These are phyloP conservation scores for Microcyclosporella mali DNA, from an alignment of 2,329 filamentous ascomycete genomes.

Conservation along the genomic window DNA sequence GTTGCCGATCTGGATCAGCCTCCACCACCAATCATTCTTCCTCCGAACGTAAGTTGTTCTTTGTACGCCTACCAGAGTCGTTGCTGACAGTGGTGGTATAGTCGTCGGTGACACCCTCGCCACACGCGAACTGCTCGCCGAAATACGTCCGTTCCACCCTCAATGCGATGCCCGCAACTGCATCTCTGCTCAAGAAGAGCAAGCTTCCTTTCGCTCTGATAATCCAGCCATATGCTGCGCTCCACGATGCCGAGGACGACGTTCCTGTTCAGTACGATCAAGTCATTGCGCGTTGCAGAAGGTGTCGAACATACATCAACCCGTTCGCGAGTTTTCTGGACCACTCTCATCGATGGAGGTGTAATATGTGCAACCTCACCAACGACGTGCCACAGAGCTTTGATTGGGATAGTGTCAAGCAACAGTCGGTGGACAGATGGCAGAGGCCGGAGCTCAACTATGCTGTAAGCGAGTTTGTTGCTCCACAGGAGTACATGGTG, in stretches of 20 bases:
- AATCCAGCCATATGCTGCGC: slow-evolving; percentile 88
- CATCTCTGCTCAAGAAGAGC: slow-evolving; percentile 92
- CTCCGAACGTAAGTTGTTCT: slow-evolving; percentile 69
- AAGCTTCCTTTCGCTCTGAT: slow-evolving; percentile 91
- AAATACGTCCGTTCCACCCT: slow-evolving; percentile 94
- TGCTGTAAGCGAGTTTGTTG: slow-evolving; percentile 94
- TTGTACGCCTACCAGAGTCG: not conserved
- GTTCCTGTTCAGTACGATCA: slow-evolving; percentile 93
- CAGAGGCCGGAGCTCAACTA: slow-evolving; percentile 89
- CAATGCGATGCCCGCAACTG: slow-evolving; percentile 86
- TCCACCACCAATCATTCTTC: slow-evolving; percentile 83
- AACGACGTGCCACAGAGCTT: slow-evolving; percentile 99
- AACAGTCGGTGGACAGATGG: slow-evolving; percentile 89
- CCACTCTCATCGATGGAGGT: slow-evolving; percentile 95
- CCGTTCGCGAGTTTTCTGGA: slow-evolving; percentile 95
- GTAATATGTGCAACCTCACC: slow-evolving; percentile 98
- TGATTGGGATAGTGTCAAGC: slow-evolving; percentile 90
- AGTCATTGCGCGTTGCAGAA: slow-evolving; percentile 90
- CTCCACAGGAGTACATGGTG: slow-evolving; percentile 99
- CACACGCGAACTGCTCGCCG: slow-evolving; percentile 80
- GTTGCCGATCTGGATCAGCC: slow-evolving; percentile 86
- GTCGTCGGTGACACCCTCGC: slow-evolving; percentile 87
- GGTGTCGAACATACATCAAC: slow-evolving; percentile 96
- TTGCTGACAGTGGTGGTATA: slow-evolving; percentile 33
- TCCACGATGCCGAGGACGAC: slow-evolving; percentile 87